Conservation (phyloP, 2,329 filamentous ascomycete species). For the Botrytis sinoallii region DNA sequence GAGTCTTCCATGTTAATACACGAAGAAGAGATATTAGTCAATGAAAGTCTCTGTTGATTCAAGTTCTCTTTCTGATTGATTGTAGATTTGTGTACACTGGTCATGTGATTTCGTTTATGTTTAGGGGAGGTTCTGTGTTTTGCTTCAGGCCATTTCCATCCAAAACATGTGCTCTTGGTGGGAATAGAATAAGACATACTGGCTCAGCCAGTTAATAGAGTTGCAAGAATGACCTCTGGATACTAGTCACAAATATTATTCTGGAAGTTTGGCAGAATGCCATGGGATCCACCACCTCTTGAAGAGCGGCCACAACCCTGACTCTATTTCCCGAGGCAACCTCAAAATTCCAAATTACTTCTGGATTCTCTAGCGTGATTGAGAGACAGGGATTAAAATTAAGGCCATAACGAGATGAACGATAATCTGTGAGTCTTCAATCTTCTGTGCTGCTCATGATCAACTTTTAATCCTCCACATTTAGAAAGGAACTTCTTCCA, state of each 20-base stretch:
- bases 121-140: neutral
- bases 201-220: too few species aligned
- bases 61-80: too few species aligned
- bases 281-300: neutral
- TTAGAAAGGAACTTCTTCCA: neutral
- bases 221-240: too few species aligned
- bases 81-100: neutral
- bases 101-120: neutral
- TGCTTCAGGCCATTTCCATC: neutral
- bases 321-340: neutral
- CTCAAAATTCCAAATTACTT: neutral
- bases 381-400: neutral
- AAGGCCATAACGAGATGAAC: neutral
- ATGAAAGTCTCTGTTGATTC: neutral
- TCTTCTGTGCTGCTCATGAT: neutral
- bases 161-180: neutral
- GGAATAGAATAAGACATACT: neutral
- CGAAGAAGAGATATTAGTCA: too few species aligned
- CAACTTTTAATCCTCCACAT: neutral
- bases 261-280: neutral
- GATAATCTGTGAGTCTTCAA: neutral
- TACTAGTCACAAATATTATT: too few species aligned
- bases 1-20: neutral
- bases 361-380: neutral
- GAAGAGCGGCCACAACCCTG: neutral